Evolutionary conservation across 2,329 filamentous ascomycete genomes (phyloP).

Genomic region (Fusarium lateritium): DNA sequence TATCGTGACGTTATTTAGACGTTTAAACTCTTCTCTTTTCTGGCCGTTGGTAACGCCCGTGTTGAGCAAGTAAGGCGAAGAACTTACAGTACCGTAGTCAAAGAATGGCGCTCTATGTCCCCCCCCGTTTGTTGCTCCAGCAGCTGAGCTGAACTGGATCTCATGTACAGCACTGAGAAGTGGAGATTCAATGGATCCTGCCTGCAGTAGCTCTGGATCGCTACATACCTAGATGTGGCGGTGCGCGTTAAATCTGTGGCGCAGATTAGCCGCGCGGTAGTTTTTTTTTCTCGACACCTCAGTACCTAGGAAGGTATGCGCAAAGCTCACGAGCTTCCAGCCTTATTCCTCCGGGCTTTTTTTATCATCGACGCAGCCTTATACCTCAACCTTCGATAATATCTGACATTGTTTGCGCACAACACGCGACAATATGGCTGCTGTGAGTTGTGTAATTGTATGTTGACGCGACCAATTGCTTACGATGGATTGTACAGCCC

Average conservation of each 20-base stretch:
- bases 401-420: conserved; percentile 33
- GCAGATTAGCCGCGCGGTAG: conserved; percentile 39
- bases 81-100: not conserved
- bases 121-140: conserved; percentile 2
- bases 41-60: not conserved
- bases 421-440: conserved; percentile 62
- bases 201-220: not conserved
- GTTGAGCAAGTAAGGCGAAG: not conserved
- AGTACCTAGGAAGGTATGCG: conserved; percentile 10
- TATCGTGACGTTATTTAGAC: not conserved
- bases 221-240: conserved; percentile 25
- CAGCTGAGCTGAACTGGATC: conserved; percentile 1
- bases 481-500: conserved; percentile 59
- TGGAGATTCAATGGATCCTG: not conserved
- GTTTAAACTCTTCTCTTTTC: not conserved
- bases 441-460: conserved; percentile 60
- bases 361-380: conserved; percentile 25
- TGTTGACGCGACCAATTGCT: conserved; percentile 24
- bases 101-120: too few species aligned
- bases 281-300: conserved; percentile 30
- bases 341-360: conserved; percentile 22
- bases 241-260: conserved; percentile 32
- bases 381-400: conserved; percentile 29
- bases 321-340: conserved; percentile 40
- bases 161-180: conserved; percentile 1